phyloP scores from a whole-genome alignment of 116 monocot species.

The Papilionanthe hybrid region DNA sequence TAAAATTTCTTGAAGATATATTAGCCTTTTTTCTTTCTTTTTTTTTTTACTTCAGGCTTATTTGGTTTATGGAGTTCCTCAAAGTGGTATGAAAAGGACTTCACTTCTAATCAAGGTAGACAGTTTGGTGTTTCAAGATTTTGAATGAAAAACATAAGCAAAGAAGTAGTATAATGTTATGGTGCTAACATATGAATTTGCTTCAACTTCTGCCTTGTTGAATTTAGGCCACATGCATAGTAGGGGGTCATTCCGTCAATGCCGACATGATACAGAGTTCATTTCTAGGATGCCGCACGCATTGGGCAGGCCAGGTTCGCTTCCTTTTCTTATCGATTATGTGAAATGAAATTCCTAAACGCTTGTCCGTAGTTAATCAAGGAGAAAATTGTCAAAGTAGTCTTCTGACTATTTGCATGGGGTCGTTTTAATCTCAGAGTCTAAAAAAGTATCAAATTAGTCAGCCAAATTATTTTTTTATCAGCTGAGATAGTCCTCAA shows the following conservation, averaged over 20 bases:
- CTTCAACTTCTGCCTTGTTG: slow-evolving; percentile 9
- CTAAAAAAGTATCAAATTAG: too few relatives aligned
- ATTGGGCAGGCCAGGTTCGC: slow-evolving; percentile 66
- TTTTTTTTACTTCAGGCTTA: slow-evolving; percentile 52
- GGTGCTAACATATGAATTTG: background rate
- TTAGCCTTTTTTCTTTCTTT: slow-evolving; percentile 4
- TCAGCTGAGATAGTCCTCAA: too few relatives aligned
- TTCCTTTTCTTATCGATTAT: background rate
- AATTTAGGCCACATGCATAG: slow-evolving; percentile 55
- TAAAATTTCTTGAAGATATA: background rate
- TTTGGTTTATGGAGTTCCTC: slow-evolving; percentile 64
- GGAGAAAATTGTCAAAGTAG: too few relatives aligned
- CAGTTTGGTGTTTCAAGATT: background rate
- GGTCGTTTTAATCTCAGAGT: too few relatives aligned
- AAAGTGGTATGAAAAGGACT: slow-evolving; percentile 53
- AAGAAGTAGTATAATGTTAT: background rate
- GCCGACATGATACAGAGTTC: slow-evolving; percentile 56
- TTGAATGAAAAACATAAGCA: background rate
- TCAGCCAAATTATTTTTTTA: too few relatives aligned
- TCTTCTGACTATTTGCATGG: too few relatives aligned
- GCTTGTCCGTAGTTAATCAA: background rate
- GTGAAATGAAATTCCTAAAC: background rate
- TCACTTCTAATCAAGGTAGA: slow-evolving; percentile 67
- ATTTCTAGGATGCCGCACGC: slow-evolving; percentile 63
- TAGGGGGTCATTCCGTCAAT: slow-evolving; percentile 66